phyloP scores from a whole-genome alignment of 2,329 filamentous ascomycete species.

The Talaromyces albobiverticillius region DNA sequence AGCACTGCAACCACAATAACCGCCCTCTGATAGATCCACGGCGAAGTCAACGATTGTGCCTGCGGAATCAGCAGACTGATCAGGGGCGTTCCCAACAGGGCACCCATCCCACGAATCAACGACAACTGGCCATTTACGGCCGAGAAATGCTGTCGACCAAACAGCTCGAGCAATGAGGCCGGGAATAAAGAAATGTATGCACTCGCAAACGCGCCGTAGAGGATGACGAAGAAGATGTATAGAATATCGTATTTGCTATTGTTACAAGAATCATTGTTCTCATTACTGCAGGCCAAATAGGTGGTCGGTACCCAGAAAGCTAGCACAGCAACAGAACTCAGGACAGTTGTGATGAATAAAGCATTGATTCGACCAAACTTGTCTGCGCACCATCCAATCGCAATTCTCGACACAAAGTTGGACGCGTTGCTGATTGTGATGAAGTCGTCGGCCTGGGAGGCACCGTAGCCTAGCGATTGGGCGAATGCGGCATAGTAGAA shows the following conservation, averaged over 20 bases:
- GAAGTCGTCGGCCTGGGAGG: constrained; percentile 34
- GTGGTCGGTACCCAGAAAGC: constrained; percentile 23
- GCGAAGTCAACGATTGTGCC: neutral
- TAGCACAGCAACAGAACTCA: constrained; percentile 26
- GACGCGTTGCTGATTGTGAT: constrained; percentile 40
- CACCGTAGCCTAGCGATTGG: constrained; percentile 35
- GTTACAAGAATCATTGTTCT: neutral
- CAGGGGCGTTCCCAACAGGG: constrained; percentile 38
- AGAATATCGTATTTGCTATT: neutral
- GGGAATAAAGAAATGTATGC: constrained; percentile 42
- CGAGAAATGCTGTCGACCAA: constrained; percentile 36
- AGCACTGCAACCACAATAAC: neutral
- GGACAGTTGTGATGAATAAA: constrained; percentile 29
- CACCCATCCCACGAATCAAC: constrained; percentile 36
- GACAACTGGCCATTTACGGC: constrained; percentile 39
- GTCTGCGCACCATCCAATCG: constrained; percentile 37
- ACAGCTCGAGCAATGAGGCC: constrained; percentile 35
- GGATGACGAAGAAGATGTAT: neutral
- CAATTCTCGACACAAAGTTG: constrained; percentile 37
- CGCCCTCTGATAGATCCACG: neutral
- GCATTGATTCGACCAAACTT: constrained; percentile 38
- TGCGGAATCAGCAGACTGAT: constrained; percentile 19
- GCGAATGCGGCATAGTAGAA: constrained; percentile 40
- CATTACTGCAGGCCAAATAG: neutral
- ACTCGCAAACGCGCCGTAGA: constrained; percentile 38